Base-by-base conservation (phyloP, 768 basidiomycete species). In the Phylloporus sp. region DNA sequence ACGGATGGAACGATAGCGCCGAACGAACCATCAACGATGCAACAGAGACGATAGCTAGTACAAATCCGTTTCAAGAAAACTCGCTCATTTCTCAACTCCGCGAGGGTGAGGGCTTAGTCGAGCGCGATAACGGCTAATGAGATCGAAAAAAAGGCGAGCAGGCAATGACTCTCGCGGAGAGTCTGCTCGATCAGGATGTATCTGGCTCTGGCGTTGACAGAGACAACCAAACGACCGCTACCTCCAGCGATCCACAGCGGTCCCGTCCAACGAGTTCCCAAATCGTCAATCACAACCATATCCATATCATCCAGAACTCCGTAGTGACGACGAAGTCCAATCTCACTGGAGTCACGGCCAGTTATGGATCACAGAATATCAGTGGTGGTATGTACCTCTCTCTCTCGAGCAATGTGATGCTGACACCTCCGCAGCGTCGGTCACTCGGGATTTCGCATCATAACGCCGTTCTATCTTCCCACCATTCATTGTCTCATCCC, bases 31-130 rank as follows among this genome's bases (percentile, higher is more conserved):
- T 53, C 26, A 14, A 26, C 13, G 40, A 29, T 17, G 44, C 29
- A 8, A 40, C 11, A 13, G 17, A 28, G 4, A 38, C 15, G 13
- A 43, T 56, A 5, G 9, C 18, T 18, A 36, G 0, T 10, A 3
- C 20, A 13, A 1, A 21, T 21, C 54, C 48, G 9, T 56, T 56
- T 34, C 3, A 14, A 2, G 45, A 56, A 4, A 13, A 56, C 20
- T 7, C 26, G 9, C 6, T 38, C n/a, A 9, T 32, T 9, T 17
- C 32, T 4, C 32, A 32, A 17, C 39, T 42, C 2, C 0, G 36
- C 8, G 40, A 51, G n/a, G 41, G 50, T 51, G 21, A 43, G 50
- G 17, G 23, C 13, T 5, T 15, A 26, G 20, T n/a, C 8, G 3
- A 18, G n/a, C 11, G 5, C 9, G 23, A 28, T 40, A 11, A 32